These are phyloP conservation scores for Friedmanniomyces endolithicus DNA, from an alignment of 495 filamentous ascomycete species.

Conservation along the genomic window DNA sequence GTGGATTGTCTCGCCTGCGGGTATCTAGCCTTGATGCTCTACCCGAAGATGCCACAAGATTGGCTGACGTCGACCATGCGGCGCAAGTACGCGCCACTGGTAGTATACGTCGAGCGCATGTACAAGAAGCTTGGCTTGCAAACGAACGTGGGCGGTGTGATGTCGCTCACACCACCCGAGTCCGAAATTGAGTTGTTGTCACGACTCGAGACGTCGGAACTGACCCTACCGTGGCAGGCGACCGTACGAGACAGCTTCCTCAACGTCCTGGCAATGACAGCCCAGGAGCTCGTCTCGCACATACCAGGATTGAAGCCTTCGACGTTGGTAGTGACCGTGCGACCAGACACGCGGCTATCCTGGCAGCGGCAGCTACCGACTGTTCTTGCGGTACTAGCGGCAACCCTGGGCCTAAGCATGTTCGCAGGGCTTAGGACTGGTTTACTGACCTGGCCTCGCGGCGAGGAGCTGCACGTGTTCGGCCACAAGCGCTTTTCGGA, in stretches of 20 bases:
- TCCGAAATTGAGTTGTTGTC: background rate
- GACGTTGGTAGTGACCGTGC: background rate
- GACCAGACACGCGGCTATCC: background rate
- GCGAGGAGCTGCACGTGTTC: constrained; percentile 14
- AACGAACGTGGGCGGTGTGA: constrained; percentile 11
- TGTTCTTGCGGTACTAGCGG: background rate
- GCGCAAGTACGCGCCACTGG: constrained; percentile 41
- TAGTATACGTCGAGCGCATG: constrained; percentile 34
- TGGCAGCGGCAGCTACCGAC: constrained; percentile 6
- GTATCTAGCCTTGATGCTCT: constrained; percentile 61
- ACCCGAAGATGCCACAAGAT: constrained; percentile 54
- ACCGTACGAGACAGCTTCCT: background rate
- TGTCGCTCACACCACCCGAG: background rate
- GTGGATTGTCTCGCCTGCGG: constrained; percentile 69
- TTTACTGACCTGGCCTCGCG: constrained; percentile 8
- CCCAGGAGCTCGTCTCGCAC: background rate
- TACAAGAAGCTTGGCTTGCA: constrained; percentile 4
- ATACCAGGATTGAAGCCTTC: background rate
- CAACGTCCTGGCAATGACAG: background rate
- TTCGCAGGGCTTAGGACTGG: constrained; percentile 7
- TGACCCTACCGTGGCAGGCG: constrained; percentile 7
- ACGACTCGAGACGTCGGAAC: background rate
- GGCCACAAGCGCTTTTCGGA: constrained; percentile 12
- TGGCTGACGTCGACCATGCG: constrained; percentile 58
- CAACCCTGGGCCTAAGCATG: background rate